Percentiles rank a stretch among this genome's conserved stretches.
These are phyloP conservation scores for Ganoderma leucocontextum DNA, from an alignment of 1,284 basidiomycete genomes.

Conservation along the genomic window DNA sequence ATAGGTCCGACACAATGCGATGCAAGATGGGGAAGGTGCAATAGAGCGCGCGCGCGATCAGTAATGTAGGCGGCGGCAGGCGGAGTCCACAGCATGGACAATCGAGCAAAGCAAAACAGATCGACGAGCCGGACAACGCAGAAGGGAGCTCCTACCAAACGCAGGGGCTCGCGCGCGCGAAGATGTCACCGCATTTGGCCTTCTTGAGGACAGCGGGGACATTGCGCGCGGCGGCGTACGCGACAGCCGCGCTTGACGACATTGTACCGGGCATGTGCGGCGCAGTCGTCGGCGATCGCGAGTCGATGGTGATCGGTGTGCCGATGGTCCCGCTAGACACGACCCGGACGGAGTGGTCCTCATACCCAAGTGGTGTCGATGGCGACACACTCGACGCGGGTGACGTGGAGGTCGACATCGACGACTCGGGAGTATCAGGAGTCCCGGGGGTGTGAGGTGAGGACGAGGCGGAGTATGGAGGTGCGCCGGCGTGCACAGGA, in stretches of 20 bases:
- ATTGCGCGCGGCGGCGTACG: slow-evolving; percentile 20
- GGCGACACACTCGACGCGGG: slow-evolving; percentile 65
- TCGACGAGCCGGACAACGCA: not conserved
- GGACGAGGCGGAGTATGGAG: slow-evolving; percentile 32
- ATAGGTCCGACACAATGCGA: slow-evolving; percentile 12
- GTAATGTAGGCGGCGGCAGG: slow-evolving; percentile 10
- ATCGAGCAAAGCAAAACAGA: not conserved
- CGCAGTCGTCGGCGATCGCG: slow-evolving; percentile 24
- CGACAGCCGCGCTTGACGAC: slow-evolving; percentile 34
- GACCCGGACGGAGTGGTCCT: slow-evolving; percentile 56
- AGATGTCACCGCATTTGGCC: slow-evolving; percentile 49
- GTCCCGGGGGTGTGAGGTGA: slow-evolving; percentile 47
- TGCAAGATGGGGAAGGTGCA: not conserved
- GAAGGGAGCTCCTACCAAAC: slow-evolving; percentile 49
- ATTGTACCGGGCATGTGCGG: slow-evolving; percentile 38
- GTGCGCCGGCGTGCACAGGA: slow-evolving; percentile 31
- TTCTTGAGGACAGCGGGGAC: slow-evolving; percentile 38
- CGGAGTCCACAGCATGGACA: slow-evolving; percentile 1
- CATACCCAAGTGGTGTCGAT: slow-evolving; percentile 57
- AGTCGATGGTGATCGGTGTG: slow-evolving; percentile 42
- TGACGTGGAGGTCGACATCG: slow-evolving; percentile 55
- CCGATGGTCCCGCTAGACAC: slow-evolving; percentile 50
- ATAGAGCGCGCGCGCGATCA: slow-evolving; percentile 2
- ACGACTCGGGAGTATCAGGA: slow-evolving; percentile 57
- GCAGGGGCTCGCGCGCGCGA: slow-evolving; percentile 55